phyloP scores from a whole-genome alignment of 306 rosid species.

The Gillenia trifoliata region DNA sequence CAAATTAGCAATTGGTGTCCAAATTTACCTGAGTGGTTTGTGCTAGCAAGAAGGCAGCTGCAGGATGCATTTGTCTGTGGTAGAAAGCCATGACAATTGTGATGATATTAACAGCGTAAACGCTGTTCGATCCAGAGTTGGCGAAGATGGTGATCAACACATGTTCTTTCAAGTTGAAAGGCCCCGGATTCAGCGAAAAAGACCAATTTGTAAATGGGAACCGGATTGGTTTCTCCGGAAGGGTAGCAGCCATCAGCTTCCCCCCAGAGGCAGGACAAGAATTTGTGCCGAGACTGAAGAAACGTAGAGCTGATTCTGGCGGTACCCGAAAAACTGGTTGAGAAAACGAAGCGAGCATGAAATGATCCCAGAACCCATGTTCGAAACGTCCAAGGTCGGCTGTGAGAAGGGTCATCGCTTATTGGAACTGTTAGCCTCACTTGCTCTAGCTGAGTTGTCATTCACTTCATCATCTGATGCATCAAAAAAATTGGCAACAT shows the following conservation, averaged over 20 bases:
- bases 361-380: constrained; percentile 31
- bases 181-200: constrained; percentile 38
- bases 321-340: constrained; percentile 32
- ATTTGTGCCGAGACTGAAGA: constrained; percentile 30
- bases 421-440: constrained; percentile 37
- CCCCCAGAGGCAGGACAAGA: constrained; percentile 34
- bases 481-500: not conserved
- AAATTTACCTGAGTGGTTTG: constrained; percentile 31
- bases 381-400: constrained; percentile 27
- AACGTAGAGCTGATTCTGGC: constrained; percentile 21
- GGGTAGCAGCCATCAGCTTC: constrained; percentile 30
- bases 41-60: constrained; percentile 27
- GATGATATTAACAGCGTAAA: constrained; percentile 26
- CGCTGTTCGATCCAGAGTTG: constrained; percentile 23
- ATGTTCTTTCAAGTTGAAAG: constrained; percentile 41
- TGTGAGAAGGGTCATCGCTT: constrained; percentile 32
- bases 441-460: constrained; percentile 34
- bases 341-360: constrained; percentile 21
- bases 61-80: constrained; percentile 11
- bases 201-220: constrained; percentile 19
- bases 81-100: constrained; percentile 34
- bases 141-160: constrained; percentile 38
- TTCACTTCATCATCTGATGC: constrained; percentile 20
- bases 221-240: constrained; percentile 5
- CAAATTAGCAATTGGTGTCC: not conserved